phyloP scores from a whole-genome alignment of 225 moss, liverwort and hornwort species.

The Marchantia paleacea region DNA sequence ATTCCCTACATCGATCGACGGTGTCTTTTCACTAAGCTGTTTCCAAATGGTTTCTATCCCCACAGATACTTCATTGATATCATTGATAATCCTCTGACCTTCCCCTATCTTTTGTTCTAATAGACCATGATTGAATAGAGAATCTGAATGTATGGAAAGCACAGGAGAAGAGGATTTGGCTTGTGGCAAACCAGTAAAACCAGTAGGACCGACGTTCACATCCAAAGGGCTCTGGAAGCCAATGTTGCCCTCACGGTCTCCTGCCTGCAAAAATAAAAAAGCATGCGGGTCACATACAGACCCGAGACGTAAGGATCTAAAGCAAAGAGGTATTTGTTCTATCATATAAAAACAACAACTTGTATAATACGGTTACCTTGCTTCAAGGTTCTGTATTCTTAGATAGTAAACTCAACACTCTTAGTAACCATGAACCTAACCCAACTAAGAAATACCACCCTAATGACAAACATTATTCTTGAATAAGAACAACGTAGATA shows the following conservation, averaged over 20 bases:
- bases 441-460: not conserved
- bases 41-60: slow-evolving; percentile 11
- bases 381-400: not conserved
- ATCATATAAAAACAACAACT: not conserved
- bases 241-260: not conserved
- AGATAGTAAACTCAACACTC: not conserved
- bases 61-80: not conserved
- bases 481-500: not conserved
- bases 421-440: not conserved
- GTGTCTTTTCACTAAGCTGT: not conserved
- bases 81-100: not conserved
- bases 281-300: not conserved
- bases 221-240: not conserved
- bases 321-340: not conserved
- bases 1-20: not conserved
- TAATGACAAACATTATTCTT: not conserved
- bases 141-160: not conserved
- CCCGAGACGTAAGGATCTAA: not conserved
- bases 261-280: slow-evolving; percentile 16
- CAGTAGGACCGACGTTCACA: slow-evolving; percentile 12
- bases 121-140: not conserved
- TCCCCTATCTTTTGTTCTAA: slow-evolving; percentile 13
- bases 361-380: not conserved
- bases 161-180: slow-evolving; percentile 5
- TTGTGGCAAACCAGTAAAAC: slow-evolving; percentile 15